These are phyloP conservation scores for Thamnidium elegans DNA, from an alignment of 192 early-diverging fungal genomes.

Conservation along the genomic window DNA sequence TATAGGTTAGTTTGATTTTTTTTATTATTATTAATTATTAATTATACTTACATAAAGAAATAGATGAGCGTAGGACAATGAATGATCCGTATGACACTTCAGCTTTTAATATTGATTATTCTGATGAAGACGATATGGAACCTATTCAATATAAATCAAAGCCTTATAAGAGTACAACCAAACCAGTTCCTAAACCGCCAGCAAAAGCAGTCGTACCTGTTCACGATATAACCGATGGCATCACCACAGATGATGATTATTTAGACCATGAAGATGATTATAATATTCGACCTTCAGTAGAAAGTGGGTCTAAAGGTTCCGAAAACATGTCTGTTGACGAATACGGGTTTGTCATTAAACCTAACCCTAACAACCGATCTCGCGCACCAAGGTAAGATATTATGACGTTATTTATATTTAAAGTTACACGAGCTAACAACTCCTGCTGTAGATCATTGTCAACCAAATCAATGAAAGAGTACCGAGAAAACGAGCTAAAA, in stretches of 20 bases:
- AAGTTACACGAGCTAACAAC: not conserved
- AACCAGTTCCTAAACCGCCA: not conserved
- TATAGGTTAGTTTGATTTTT: not conserved
- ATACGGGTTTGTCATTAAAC: constrained; percentile 25
- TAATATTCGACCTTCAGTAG: too few relatives aligned
- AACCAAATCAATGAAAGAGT: constrained; percentile 34
- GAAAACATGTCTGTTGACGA: constrained; percentile 18
- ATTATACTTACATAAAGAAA: not conserved
- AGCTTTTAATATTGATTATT: constrained; percentile 34
- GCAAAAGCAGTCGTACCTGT: not conserved
- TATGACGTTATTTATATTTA: too few relatives aligned
- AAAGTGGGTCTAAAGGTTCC: too few relatives aligned
- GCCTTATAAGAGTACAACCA: not conserved
- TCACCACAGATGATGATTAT: constrained; percentile 15
- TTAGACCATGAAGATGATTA: constrained; percentile 12
- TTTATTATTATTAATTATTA: not conserved
- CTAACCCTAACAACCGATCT: not conserved
- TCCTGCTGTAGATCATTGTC: not conserved
- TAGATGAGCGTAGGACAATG: not conserved
- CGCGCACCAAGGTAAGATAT: constrained; percentile 2
- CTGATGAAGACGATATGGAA: constrained; percentile 31
- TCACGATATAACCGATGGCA: not conserved
- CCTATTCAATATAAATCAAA: too few relatives aligned
- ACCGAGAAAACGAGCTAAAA: constrained; percentile 44
- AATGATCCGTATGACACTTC: constrained; percentile 31